These are phyloP conservation scores for Trametes pubescens DNA, from an alignment of 1,284 basidiomycete species.

Conservation along the genomic window DNA sequence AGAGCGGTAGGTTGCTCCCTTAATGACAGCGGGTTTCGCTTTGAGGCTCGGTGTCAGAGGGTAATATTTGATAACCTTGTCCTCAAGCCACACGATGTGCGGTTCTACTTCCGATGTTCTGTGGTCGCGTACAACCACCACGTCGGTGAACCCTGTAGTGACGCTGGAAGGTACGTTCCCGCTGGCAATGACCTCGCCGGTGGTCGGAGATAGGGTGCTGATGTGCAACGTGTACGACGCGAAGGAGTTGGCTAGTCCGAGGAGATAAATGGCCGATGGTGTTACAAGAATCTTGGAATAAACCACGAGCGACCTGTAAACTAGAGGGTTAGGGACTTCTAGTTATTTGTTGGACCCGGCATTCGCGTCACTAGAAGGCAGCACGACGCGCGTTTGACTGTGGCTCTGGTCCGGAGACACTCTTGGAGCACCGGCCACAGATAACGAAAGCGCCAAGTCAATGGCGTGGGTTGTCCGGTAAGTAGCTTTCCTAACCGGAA, in stretches of 20 bases:
- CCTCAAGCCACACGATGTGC: constrained; percentile 74
- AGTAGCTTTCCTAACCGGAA: no score
- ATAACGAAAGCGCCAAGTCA: no score
- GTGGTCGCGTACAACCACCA: constrained; percentile 47
- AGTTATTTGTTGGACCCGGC: no score
- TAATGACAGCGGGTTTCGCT: constrained; percentile 52
- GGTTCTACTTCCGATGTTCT: constrained; percentile 41
- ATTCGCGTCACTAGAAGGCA: no score
- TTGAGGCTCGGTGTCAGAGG: constrained; percentile 63
- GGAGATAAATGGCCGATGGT: constrained; percentile 63
- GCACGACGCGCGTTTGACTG: no score
- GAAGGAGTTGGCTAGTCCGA: constrained; percentile 73
- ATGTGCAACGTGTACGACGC: constrained; percentile 73
- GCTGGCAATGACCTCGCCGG: constrained; percentile 61
- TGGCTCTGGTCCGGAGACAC: no score
- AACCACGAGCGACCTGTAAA: constrained; percentile 64
- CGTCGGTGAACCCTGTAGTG: constrained; percentile 52
- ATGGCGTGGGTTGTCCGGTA: no score
- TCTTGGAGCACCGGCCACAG: no score
- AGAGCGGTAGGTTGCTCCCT: constrained; percentile 53
- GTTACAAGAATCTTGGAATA: constrained; percentile 70
- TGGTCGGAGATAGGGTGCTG: constrained; percentile 61
- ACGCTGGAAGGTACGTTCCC: constrained; percentile 68
- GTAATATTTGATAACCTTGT: constrained; percentile 61
- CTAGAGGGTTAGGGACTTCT: constrained; percentile 11